Evolutionary conservation across 1,284 basidiomycete species (phyloP).

Genomic region (Moniliophthora roreri): DNA sequence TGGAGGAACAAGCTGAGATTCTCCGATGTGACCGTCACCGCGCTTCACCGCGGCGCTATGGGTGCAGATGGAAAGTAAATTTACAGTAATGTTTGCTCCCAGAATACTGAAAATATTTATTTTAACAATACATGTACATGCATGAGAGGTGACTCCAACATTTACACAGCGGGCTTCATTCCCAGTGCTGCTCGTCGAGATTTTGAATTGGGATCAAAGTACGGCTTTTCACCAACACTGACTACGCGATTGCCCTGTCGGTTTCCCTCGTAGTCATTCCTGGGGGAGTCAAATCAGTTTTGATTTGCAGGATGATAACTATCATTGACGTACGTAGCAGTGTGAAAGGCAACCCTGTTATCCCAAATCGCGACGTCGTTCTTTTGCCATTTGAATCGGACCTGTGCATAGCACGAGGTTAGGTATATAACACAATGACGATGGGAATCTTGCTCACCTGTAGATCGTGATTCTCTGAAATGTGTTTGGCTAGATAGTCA

Average conservation of each 20-base stretch:
- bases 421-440: constrained; percentile 8
- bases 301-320: background rate
- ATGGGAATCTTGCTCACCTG: constrained; percentile 52
- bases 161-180: constrained; percentile 14
- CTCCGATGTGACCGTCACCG: no score
- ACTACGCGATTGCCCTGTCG: constrained; percentile 61
- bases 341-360: constrained; percentile 52
- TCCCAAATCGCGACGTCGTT: constrained; percentile 60
- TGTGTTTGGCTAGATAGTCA: constrained; percentile 45
- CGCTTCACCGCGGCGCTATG: no score
- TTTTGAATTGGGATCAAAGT: constrained; percentile 50
- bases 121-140: no score
- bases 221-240: constrained; percentile 63
- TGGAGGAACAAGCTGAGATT: no score
- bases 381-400: constrained; percentile 45
- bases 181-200: constrained; percentile 45
- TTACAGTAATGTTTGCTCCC: no score
- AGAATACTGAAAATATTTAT: no score
- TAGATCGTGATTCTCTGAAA: constrained; percentile 62
- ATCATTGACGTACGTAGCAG: constrained; percentile 41
- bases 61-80: no score
- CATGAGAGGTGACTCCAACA: no score
- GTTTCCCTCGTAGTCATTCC: constrained; percentile 49
- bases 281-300: constrained; percentile 14
- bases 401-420: constrained; percentile 20